Conservation (phyloP, 225 moss, liverwort and hornwort species). For the Physcomitrium patens region DNA sequence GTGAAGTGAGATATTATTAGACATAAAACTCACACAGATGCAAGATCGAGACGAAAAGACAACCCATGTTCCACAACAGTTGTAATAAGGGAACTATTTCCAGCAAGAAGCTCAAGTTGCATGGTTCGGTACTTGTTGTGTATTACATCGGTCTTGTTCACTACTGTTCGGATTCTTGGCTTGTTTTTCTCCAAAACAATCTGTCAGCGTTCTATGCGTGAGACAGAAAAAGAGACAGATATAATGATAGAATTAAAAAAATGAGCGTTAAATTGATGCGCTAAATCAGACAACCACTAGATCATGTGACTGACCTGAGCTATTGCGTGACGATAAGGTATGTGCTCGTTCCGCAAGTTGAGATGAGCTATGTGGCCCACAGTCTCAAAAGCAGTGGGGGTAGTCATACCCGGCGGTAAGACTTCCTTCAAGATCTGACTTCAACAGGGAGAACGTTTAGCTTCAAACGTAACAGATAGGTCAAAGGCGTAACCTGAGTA, state of each 20-base stretch:
- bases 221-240: neutral
- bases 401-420: constrained; percentile 64
- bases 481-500: neutral
- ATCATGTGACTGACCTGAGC: constrained; percentile 65
- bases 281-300: constrained; percentile 7
- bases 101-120: constrained; percentile 90
- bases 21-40: constrained; percentile 67
- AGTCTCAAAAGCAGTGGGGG: constrained; percentile 67
- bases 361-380: constrained; percentile 90
- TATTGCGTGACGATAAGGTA: constrained; percentile 77
- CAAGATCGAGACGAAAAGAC: constrained; percentile 80
- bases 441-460: constrained; percentile 20
- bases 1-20: neutral
- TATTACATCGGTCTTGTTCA: constrained; percentile 68
- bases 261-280: constrained; percentile 11
- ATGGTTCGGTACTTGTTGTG: constrained; percentile 68
- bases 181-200: constrained; percentile 80
- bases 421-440: constrained; percentile 74
- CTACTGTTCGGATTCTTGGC: constrained; percentile 82
- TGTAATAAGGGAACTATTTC: constrained; percentile 82
- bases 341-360: constrained; percentile 71
- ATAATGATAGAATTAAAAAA: constrained; percentile 2
- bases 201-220: constrained; percentile 32
- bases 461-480: neutral
- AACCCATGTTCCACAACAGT: constrained; percentile 78